Evolutionary conservation across 2,329 filamentous ascomycete species (phyloP).

Genomic region (Cladosporium oxysporum): DNA sequence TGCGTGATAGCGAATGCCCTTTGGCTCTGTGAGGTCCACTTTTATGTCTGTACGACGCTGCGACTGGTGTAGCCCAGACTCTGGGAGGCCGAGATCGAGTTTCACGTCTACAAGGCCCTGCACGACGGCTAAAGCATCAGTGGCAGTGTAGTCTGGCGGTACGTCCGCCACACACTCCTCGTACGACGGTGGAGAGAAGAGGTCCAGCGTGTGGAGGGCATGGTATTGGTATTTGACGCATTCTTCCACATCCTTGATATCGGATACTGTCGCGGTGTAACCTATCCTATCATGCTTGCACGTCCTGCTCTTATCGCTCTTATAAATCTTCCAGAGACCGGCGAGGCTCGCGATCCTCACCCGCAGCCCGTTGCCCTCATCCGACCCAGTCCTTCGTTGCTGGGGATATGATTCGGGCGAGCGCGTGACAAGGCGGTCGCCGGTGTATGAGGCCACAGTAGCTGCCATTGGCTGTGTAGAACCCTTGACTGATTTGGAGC

Average conservation of each 20-base stretch:
- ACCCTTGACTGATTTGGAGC: slow-evolving; percentile 28
- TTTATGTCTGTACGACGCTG: slow-evolving; percentile 32
- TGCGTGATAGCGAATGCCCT: slow-evolving; percentile 54
- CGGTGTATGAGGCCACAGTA: slow-evolving; percentile 45
- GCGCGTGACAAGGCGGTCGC: slow-evolving; percentile 43
- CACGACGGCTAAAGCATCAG: slow-evolving; percentile 40
- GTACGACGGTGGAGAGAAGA: slow-evolving; percentile 44
- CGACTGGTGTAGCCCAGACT: slow-evolving; percentile 20
- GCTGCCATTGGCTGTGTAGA: slow-evolving; percentile 47
- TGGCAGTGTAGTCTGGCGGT: slow-evolving; percentile 49
- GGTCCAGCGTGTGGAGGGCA: slow-evolving; percentile 11
- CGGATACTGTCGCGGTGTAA: background rate
- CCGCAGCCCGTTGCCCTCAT: slow-evolving; percentile 37
- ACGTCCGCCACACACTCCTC: slow-evolving; percentile 45
- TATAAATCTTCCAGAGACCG: slow-evolving; percentile 27
- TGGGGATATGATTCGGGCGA: slow-evolving; percentile 45
- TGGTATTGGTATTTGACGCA: background rate
- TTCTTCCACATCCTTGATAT: background rate
- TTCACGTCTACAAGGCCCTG: slow-evolving; percentile 12
- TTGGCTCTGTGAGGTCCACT: slow-evolving; percentile 60
- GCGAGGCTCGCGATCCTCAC: slow-evolving; percentile 10
- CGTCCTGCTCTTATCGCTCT: slow-evolving; percentile 7
- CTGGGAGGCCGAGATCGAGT: background rate
- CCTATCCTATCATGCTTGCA: slow-evolving; percentile 5
- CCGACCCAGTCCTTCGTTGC: slow-evolving; percentile 48